Evolutionary conservation across 768 basidiomycete species (phyloP).

Genomic region (Hebeloma cylindrosporum): DNA sequence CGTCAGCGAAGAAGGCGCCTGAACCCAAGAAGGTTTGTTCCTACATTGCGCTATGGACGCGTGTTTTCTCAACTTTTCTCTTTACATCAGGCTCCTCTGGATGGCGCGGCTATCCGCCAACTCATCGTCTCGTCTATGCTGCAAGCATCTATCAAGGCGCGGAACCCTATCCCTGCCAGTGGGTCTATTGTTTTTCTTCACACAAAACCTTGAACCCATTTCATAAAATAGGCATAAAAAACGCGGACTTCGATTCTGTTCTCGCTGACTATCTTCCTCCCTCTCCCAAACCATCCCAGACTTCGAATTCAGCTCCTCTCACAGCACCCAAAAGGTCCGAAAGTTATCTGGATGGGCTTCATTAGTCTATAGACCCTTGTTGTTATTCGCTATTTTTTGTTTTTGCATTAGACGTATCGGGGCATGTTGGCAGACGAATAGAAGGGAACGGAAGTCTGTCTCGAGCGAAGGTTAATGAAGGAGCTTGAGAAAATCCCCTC

Average conservation of each 20-base stretch:
- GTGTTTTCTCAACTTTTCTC: neutral
- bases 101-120: constrained; percentile 63
- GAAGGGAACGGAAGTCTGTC: too few relatives aligned
- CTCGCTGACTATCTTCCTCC: constrained; percentile 70
- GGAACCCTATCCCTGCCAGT: constrained; percentile 44
- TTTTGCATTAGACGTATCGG: constrained; percentile 8
- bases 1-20: constrained; percentile 26
- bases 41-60: neutral
- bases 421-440: too few relatives aligned
- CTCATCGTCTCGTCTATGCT: constrained; percentile 64
- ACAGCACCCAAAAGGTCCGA: constrained; percentile 22
- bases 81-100: constrained; percentile 43
- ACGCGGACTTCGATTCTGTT: constrained; percentile 69
- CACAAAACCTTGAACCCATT: neutral
- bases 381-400: constrained; percentile 1
- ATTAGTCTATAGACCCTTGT: constrained; percentile 18
- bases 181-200: constrained; percentile 1
- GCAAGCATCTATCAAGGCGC: constrained; percentile 51
- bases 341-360: constrained; percentile 37
- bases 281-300: constrained; percentile 21
- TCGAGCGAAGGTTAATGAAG: too few relatives aligned
- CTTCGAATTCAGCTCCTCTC: constrained; percentile 11
- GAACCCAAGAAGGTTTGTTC: constrained; percentile 29
- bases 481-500: too few relatives aligned
- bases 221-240: constrained; percentile 35